A percentile compares a stretch with the other conserved stretches of the same genome.
These are phyloP conservation scores for Phytophthora cryptogea DNA, from an alignment of 352 stramenopile species.

Conservation along the genomic window DNA sequence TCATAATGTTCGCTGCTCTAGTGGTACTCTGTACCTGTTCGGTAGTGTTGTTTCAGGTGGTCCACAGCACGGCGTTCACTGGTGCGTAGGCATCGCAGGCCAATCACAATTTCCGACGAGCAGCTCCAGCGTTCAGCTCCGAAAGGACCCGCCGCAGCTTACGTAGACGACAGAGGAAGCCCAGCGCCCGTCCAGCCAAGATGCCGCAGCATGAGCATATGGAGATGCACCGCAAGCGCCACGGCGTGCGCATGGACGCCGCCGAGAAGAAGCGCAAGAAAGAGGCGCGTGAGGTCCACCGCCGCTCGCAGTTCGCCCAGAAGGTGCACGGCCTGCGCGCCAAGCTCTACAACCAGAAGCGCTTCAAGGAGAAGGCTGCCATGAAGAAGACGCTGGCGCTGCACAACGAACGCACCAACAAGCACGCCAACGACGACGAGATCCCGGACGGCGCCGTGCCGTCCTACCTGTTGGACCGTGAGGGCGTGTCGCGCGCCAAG, in stretches of 20 bases:
- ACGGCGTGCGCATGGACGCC: conserved; percentile 98
- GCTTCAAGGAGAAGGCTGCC: conserved; percentile 99
- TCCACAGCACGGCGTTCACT: conserved; percentile 19
- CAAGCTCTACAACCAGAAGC: conserved; percentile 99
- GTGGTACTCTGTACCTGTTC: background rate
- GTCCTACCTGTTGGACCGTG: conserved; percentile 99
- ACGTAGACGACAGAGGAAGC: background rate
- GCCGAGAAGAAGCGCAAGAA: conserved; percentile 98
- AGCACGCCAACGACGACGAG: conserved; percentile 98
- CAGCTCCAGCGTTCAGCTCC: conserved; percentile 23
- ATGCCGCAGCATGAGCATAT: conserved; percentile 99
- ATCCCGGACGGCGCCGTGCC: conserved; percentile 96
- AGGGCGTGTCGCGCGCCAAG: conserved; percentile 98
- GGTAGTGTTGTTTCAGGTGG: too few species aligned
- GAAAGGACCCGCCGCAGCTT: conserved; percentile 14
- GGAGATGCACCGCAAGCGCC: conserved; percentile 99
- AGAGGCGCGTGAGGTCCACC: conserved; percentile 98
- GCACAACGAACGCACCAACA: conserved; percentile 99
- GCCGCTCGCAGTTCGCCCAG: conserved; percentile 97
- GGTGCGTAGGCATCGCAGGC: conserved; percentile 12
- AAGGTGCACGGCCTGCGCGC: conserved; percentile 98
- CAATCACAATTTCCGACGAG: conserved; percentile 11
- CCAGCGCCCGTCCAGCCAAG: conserved; percentile 33
- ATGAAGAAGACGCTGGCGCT: conserved; percentile 99
- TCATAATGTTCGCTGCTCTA: too few species aligned